Evolutionary conservation across 139 green algal genomes (phyloP), one percentile per base, ranked within the genome.

Genomic region (Pseudopediastrum boryanum): DNA sequence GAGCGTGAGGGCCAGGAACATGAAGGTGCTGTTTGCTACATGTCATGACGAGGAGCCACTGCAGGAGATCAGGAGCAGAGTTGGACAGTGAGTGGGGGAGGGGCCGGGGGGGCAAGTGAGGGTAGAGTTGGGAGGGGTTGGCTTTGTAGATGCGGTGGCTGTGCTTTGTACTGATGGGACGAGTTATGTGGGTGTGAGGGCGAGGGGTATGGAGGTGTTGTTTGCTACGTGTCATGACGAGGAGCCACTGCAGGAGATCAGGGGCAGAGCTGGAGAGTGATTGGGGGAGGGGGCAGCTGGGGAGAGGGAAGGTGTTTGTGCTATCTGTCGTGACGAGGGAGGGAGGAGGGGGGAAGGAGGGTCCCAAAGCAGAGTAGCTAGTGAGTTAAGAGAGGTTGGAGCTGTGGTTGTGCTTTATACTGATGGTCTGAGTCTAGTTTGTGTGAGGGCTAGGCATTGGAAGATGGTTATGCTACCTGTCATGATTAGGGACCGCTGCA

Each of bases 401-500:
- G n/a, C n/a, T n/a, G n/a, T n/a, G n/a, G n/a, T n/a, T n/a, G n/a
- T n/a, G n/a, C n/a, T n/a, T n/a, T n/a, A n/a, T 1, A 92, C 93
- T 0, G 95, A 98, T 77, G 92, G 98, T 52, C 85, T 98, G 75
- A 93, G 85, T 10, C 95, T 98, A 86, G 89, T 97, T 29, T 88
- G 84, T 8, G 95, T 98, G 69, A 86, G 95, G n/a, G 92, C 94
- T 2, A 87, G 95, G 71, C 98, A 98, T 90, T 93, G 95, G 90
- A 79, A 82, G 21, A 89, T 93, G 65, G 83, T 93, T 89, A 91
- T 71, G 89, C 85, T 2, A 91, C 89, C 4, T 93, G 89, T 81
- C 86, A 93, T 58, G 89, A 93, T 54, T 58, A 77, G 35, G 72
- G 72, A 75, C 85, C 86, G 13, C 63, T 93, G 8, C 59, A 88